Evolutionary conservation across 352 stramenopile species (phyloP), one percentile per base, ranked within the genome.

Genomic region (Pythium grandisporangium): DNA sequence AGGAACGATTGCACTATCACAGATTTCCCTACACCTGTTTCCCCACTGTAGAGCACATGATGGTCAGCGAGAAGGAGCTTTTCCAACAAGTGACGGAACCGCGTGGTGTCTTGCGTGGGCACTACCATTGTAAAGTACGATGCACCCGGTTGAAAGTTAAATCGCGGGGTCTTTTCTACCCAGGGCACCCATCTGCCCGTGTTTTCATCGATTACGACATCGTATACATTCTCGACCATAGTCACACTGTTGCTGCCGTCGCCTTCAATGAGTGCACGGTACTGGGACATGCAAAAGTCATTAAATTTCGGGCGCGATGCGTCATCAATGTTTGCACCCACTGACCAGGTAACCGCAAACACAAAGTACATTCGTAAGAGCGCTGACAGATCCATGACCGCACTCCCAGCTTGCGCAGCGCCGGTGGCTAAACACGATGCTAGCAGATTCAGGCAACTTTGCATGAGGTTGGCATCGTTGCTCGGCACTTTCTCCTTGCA

Each of bases 111-210:
- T 45, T 88, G 71, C 0, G 93, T 98, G 0, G 93, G 93, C 2
- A 98, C 93, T 13, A 98, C 71, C 72, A 98, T 91, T 2, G 83
- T 81, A 51, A 98, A 98, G 62, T 98, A 98, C 5, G 88, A 93
- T 12, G 80, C 63, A 1, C 51, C 66, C 14, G 70, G 60, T 16
- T 90, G 62, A 46, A 93, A 97, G 3, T 65, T 74, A 34, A 98
- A 98, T 6, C 63, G 58, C 6, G 84, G 85, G 0, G 91, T 95
- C 35, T 96, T 88, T 6, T 86, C 70, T 8, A 80, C 46, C 93
- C 93, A 98, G 14, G 84, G 81, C 5, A 70, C 46, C 73, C 78
- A 91, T n/a, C 72, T 66, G 0, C 69, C 65, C 7, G 70, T 90
- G 4, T 45, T 44, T 41, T 93, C 78, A 32, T 94, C 79, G 5